These are phyloP conservation scores for Pleoardoris graminearum DNA, from an alignment of 2,329 filamentous ascomycete genomes.

Conservation along the genomic window DNA sequence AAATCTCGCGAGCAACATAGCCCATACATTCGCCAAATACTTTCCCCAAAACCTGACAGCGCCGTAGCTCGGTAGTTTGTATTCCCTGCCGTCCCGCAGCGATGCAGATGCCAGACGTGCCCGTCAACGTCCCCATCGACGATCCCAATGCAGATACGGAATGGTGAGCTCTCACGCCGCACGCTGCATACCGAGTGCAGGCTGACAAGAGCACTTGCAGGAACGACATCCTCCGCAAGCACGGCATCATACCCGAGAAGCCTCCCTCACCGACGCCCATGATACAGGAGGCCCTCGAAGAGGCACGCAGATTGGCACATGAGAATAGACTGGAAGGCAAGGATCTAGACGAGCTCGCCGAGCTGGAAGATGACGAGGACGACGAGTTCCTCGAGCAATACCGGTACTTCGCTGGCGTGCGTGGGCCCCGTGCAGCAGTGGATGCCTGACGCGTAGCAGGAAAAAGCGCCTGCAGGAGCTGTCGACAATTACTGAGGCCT, in stretches of 20 bases:
- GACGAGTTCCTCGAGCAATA: slow-evolving; percentile 89
- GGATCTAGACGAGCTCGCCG: slow-evolving; percentile 89
- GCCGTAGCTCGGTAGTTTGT: not conserved
- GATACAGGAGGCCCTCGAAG: slow-evolving; percentile 89
- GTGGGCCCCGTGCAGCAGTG: not conserved
- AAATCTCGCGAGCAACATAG: not conserved
- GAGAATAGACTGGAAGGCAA: slow-evolving; percentile 94
- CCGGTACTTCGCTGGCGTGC: slow-evolving; percentile 50
- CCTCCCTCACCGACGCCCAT: slow-evolving; percentile 92
- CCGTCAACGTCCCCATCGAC: slow-evolving; percentile 80
- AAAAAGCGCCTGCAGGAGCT: slow-evolving; percentile 87
- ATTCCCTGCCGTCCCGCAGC: slow-evolving; percentile 5
- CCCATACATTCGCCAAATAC: not conserved
- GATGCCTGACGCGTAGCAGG: slow-evolving; percentile 37
- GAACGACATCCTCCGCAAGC: slow-evolving; percentile 98
- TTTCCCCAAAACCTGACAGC: not conserved
- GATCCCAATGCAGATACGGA: slow-evolving; percentile 97
- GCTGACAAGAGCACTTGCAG: slow-evolving; percentile 51
- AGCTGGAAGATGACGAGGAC: slow-evolving; percentile 93
- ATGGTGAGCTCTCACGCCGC: slow-evolving; percentile 65
- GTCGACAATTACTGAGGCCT: slow-evolving; percentile 71
- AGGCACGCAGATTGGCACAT: slow-evolving; percentile 80
- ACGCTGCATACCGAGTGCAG: not conserved
- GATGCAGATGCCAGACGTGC: slow-evolving; percentile 56
- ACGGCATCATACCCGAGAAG: slow-evolving; percentile 97